Evolutionary conservation across 805 yeast genomes (phyloP).

Genomic region (fission yeast (Schizosaccharomyces pombe)): ASM294v3 CU329670.1:274501-275000

Average conservation of each 20-base stretch:
- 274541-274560: slow-evolving; percentile 67
- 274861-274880: not conserved
- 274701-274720: slow-evolving; percentile 51
- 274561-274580: slow-evolving; percentile 82
- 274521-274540: slow-evolving; percentile 50
- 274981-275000: too few relatives aligned
- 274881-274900: not conserved
- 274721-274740: slow-evolving; percentile 62
- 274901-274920: not conserved
- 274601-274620: slow-evolving; percentile 64
- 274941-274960: not conserved
- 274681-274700: slow-evolving; percentile 58
- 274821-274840: slow-evolving; percentile 68
- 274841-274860: slow-evolving; percentile 22
- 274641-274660: slow-evolving; percentile 71
- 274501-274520: slow-evolving; percentile 82
- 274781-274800: slow-evolving; percentile 86
- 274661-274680: slow-evolving; percentile 70
- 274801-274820: slow-evolving; percentile 70
- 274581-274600: slow-evolving; percentile 63
- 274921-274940: not conserved
- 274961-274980: too few relatives aligned
- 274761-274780: slow-evolving; percentile 61
- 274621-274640: slow-evolving; percentile 65
- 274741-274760: slow-evolving; percentile 43